Evolutionary conservation across 73 alveolate genomes (phyloP).

Genomic region (Vitrella brassicaformis): DNA sequence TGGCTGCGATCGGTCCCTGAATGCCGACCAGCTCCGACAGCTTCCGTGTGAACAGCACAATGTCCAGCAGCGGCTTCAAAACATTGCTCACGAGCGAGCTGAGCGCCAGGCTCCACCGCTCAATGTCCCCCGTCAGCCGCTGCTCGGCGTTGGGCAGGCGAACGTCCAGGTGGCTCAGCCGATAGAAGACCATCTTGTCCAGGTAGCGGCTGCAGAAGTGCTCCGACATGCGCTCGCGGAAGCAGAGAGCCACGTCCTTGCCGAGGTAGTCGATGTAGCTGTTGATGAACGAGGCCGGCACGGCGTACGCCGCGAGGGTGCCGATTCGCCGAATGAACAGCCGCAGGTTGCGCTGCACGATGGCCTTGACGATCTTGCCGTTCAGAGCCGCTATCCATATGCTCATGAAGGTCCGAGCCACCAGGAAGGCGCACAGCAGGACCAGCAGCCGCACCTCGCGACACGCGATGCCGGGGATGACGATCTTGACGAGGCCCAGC

Average conservation of each 20-base stretch:
- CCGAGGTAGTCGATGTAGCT: slow-evolving; percentile 58
- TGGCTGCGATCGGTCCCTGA: slow-evolving; percentile 68
- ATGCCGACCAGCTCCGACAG: slow-evolving; percentile 77
- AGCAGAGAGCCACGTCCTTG: slow-evolving; percentile 59
- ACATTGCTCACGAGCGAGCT: slow-evolving; percentile 59
- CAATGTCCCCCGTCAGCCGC: slow-evolving; percentile 71
- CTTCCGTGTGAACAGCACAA: slow-evolving; percentile 66
- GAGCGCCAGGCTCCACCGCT: slow-evolving; percentile 71
- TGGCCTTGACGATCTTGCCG: slow-evolving; percentile 72
- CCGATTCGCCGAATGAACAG: slow-evolving; percentile 46
- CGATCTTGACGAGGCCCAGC: slow-evolving; percentile 47
- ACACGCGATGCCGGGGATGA: slow-evolving; percentile 52
- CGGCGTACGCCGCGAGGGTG: slow-evolving; percentile 55
- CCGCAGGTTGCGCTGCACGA: slow-evolving; percentile 43
- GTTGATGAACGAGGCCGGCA: slow-evolving; percentile 77
- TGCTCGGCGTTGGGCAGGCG: slow-evolving; percentile 76
- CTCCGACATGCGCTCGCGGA: slow-evolving; percentile 60
- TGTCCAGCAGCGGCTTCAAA: slow-evolving; percentile 75
- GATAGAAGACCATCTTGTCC: slow-evolving; percentile 66
- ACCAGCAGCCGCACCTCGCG: slow-evolving; percentile 42
- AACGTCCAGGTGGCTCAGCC: slow-evolving; percentile 60
- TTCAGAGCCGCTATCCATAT: slow-evolving; percentile 71
- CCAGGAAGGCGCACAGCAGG: slow-evolving; percentile 54
- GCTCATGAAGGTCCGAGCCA: slow-evolving; percentile 67
- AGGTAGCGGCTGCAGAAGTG: slow-evolving; percentile 61